Evolutionary conservation across 2,329 filamentous ascomycete genomes (phyloP).

Genomic region (Colletotrichum salicis): DNA sequence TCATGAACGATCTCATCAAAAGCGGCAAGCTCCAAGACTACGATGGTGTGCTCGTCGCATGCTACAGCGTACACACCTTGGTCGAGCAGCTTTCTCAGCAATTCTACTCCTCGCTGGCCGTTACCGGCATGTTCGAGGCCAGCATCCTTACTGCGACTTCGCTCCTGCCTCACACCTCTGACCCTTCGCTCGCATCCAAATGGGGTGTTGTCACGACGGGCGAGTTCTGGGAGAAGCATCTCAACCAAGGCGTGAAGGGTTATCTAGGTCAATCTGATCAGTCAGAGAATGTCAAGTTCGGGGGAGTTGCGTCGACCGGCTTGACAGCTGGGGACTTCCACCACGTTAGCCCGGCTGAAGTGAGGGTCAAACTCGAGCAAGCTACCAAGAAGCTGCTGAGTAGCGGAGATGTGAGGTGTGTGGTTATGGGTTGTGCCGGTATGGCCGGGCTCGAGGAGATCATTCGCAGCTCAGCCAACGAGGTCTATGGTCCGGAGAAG

Average conservation of each 20-base stretch:
- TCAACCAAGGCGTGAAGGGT: slow-evolving; percentile 71
- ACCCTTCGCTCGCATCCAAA: slow-evolving; percentile 47
- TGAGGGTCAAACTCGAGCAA: slow-evolving; percentile 72
- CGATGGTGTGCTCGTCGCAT: slow-evolving; percentile 86
- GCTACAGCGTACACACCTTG: slow-evolving; percentile 86
- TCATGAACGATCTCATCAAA: slow-evolving; percentile 60
- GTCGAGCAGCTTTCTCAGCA: slow-evolving; percentile 66
- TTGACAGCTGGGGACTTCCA: slow-evolving; percentile 85
- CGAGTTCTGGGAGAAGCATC: slow-evolving; percentile 80
- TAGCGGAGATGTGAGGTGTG: slow-evolving; percentile 67
- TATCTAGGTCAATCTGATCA: slow-evolving; percentile 66
- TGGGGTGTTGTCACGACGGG: slow-evolving; percentile 95
- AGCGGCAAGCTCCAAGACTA: slow-evolving; percentile 56
- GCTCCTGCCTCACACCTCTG: slow-evolving; percentile 48
- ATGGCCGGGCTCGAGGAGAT: slow-evolving; percentile 88
- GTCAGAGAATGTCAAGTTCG: slow-evolving; percentile 65
- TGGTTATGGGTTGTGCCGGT: slow-evolving; percentile 89
- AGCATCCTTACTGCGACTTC: slow-evolving; percentile 75
- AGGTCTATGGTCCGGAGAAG: slow-evolving; percentile 69
- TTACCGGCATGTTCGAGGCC: slow-evolving; percentile 89
- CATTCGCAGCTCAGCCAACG: slow-evolving; percentile 75
- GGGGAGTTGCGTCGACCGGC: slow-evolving; percentile 84
- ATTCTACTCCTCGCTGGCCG: slow-evolving; percentile 53
- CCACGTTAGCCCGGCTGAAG: slow-evolving; percentile 70
- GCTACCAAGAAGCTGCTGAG: slow-evolving; percentile 75